Percentiles rank a stretch among this genome's conserved stretches.
phyloP scores from a whole-genome alignment of 2,329 filamentous ascomycete species.

The Colletotrichum abscissum region DNA sequence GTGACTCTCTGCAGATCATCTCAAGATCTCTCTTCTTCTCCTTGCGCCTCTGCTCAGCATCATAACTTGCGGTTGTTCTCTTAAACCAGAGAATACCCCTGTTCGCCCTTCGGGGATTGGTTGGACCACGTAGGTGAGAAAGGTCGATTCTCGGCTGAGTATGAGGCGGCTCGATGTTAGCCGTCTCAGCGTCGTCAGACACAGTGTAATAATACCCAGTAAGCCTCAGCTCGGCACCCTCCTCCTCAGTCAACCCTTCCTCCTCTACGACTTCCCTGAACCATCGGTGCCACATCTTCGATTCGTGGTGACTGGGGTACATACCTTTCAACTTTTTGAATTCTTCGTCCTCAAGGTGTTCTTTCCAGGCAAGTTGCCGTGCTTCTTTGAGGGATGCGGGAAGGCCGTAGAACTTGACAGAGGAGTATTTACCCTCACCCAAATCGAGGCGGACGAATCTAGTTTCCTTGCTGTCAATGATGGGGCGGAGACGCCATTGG shows the following conservation, averaged over 20 bases:
- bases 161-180: too few relatives aligned
- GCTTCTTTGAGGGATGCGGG: background rate
- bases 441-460: background rate
- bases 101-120: background rate
- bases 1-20: background rate
- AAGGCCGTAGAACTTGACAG: background rate
- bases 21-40: background rate
- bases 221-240: background rate
- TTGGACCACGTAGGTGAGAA: too few relatives aligned
- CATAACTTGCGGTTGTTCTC: background rate
- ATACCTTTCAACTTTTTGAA: background rate
- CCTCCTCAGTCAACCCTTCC: background rate
- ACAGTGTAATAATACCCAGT: too few relatives aligned
- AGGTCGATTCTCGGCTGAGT: too few relatives aligned
- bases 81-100: background rate
- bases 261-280: background rate
- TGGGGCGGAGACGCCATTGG: background rate
- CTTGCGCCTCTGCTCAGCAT: background rate
- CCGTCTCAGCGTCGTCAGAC: too few relatives aligned
- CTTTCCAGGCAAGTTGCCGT: background rate
- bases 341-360: background rate
- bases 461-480: background rate
- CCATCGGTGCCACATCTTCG: background rate
- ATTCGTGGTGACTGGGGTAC: background rate
- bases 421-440: background rate